Evolutionary conservation across 371 early-diverging fungal genomes (phyloP).

Genomic region (Dichotomocladium elegans): DNA sequence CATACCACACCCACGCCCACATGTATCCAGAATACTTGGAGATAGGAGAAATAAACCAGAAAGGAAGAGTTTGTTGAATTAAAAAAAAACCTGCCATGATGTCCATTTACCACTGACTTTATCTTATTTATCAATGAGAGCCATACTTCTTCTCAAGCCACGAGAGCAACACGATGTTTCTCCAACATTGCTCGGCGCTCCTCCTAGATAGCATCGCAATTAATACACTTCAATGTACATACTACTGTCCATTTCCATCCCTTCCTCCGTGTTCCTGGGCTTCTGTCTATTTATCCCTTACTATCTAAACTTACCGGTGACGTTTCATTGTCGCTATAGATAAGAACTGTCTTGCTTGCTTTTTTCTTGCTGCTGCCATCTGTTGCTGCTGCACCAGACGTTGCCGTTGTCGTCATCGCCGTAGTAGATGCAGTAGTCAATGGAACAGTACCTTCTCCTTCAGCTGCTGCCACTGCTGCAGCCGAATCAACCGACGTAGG

Average conservation of each 20-base stretch:
- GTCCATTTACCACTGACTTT: too few species aligned
- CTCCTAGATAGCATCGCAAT: constrained; percentile 1
- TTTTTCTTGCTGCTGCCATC: constrained; percentile 33
- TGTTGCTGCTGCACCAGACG: constrained; percentile 2
- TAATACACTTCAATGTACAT: not conserved
- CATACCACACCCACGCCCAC: too few species aligned
- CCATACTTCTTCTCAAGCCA: constrained; percentile 3
- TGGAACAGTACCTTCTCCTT: constrained; percentile 1
- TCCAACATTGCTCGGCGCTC: constrained; percentile 16
- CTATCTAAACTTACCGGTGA: constrained; percentile 40
- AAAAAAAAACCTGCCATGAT: too few species aligned
- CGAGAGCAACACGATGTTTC: constrained; percentile 10
- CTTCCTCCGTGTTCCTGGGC: not conserved
- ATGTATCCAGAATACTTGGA: too few species aligned
- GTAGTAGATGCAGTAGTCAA: constrained; percentile 1
- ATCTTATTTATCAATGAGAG: too few species aligned
- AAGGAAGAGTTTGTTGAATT: too few species aligned
- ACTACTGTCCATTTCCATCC: not conserved
- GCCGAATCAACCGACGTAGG: not conserved
- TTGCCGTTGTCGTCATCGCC: not conserved
- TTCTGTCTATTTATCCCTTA: too few species aligned
- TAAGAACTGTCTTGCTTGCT: constrained; percentile 31
- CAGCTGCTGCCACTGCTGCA: not conserved
- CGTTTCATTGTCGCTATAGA: constrained; percentile 34
- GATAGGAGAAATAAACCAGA: too few species aligned